Conservation (phyloP, 768 basidiomycete species). For the Boletellus sp. region DNA sequence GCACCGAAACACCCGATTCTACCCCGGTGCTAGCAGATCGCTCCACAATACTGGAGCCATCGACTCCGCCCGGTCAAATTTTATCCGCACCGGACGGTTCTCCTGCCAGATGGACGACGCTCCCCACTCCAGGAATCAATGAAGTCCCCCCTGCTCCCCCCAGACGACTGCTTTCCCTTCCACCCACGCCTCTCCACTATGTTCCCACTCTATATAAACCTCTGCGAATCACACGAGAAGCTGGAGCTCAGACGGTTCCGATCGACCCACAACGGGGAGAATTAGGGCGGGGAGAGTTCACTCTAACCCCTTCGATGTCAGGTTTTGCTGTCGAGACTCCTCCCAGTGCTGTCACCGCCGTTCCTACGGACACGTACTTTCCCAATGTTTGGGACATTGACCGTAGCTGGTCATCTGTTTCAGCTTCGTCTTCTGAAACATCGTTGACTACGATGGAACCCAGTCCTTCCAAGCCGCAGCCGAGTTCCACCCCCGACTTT, state of each 20-base stretch:
- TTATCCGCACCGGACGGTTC: constrained; percentile 30
- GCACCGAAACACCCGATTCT: constrained; percentile 16
- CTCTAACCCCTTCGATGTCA: constrained; percentile 71
- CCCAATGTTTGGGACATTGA: constrained; percentile 83
- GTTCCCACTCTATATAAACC: constrained; percentile 15
- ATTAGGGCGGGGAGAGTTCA: constrained; percentile 41
- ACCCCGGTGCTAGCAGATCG: constrained; percentile 6
- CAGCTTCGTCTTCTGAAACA: constrained; percentile 29
- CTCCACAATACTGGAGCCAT: constrained; percentile 16
- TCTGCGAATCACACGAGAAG: constrained; percentile 13
- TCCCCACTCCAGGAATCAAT: constrained; percentile 58
- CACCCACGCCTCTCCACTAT: constrained; percentile 32
- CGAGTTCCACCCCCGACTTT: constrained; percentile 52
- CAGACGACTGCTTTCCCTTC: constrained; percentile 47
- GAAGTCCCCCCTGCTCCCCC: constrained; percentile 65
- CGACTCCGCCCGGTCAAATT: constrained; percentile 39
- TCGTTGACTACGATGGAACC: constrained; percentile 20
- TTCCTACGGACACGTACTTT: constrained; percentile 73
- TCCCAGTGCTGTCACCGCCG: constrained; percentile 54
- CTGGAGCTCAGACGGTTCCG: constrained; percentile 21
- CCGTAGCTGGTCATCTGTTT: constrained; percentile 32
- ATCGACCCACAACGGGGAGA: constrained; percentile 11
- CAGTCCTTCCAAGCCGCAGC: constrained; percentile 14
- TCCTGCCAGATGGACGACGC: constrained; percentile 43
- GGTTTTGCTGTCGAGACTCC: constrained; percentile 80